Conservation (phyloP, 306 rosid genomes). For the Senna tora region DNA sequence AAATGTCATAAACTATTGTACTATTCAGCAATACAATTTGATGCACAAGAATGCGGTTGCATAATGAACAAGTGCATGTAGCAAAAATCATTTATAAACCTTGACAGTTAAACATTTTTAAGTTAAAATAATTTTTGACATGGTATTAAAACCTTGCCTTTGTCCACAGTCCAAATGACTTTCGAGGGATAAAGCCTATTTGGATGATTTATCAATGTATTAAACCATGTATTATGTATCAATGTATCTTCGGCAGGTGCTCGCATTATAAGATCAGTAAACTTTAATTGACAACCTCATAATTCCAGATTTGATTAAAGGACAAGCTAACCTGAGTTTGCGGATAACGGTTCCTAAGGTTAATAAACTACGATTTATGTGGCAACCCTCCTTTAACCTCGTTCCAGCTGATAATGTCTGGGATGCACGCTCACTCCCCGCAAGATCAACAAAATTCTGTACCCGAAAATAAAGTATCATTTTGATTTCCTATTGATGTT, state of each 20-base stretch:
- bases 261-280: not conserved
- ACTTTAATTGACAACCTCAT: not conserved
- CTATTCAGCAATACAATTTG: conserved; percentile 1
- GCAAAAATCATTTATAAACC: not conserved
- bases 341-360: conserved; percentile 95
- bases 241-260: not conserved
- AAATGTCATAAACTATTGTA: conserved; percentile 20
- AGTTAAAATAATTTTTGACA: not conserved
- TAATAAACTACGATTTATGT: conserved; percentile 91
- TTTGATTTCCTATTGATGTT: conserved; percentile 15
- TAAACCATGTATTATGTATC: too few relatives aligned
- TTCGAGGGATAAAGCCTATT: not conserved
- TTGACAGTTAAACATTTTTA: not conserved
- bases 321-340: conserved; percentile 78
- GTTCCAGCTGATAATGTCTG: conserved; percentile 90
- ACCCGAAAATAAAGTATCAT: conserved; percentile 28
- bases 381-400: conserved; percentile 96
- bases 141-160: not conserved
- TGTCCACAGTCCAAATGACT: not conserved
- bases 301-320: not conserved
- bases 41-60: conserved; percentile 21
- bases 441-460: conserved; percentile 97
- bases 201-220: too few relatives aligned
- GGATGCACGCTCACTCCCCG: conserved; percentile 98
- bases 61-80: conserved; percentile 14